Percentiles rank a stretch among this genome's conserved stretches.
These are phyloP conservation scores for Brettanomyces nanus DNA, from an alignment of 805 yeast species.

Conservation along the genomic window DNA sequence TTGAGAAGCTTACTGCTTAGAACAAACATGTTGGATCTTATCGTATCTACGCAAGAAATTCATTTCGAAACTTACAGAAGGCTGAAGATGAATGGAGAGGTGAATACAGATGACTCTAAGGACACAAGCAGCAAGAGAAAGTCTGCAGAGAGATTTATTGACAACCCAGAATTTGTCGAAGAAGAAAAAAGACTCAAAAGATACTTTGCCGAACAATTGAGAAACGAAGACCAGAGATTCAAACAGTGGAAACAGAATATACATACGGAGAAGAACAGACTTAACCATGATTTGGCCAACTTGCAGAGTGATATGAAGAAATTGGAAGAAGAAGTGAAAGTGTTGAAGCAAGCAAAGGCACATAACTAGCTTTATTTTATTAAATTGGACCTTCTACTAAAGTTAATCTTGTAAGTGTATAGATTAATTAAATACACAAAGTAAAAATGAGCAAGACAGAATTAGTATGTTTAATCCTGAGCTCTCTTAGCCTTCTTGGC, in stretches of 20 bases:
- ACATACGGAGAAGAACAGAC: constrained; percentile 87
- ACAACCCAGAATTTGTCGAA: constrained; percentile 89
- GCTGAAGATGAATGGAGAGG: constrained; percentile 48
- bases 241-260: constrained; percentile 98
- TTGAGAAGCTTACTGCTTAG: constrained; percentile 71
- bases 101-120: constrained; percentile 9
- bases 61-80: constrained; percentile 79
- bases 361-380: constrained; percentile 15
- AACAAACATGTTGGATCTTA: constrained; percentile 76
- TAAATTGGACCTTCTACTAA: no score
- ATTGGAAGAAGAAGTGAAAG: constrained; percentile 68
- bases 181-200: constrained; percentile 92
- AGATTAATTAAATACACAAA: constrained; percentile 4
- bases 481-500: constrained; percentile 87
- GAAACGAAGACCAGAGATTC: constrained; percentile 93
- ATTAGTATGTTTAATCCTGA: constrained; percentile 50
- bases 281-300: constrained; percentile 89
- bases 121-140: constrained; percentile 10
- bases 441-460: constrained; percentile 3
- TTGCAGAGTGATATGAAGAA: constrained; percentile 70
- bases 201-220: constrained; percentile 93
- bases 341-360: constrained; percentile 47
- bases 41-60: constrained; percentile 69
- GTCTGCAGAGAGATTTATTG: constrained; percentile 34
- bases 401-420: no score